Evolutionary conservation across 106 monocot species (phyloP), one percentile per base, ranked within the genome.

Genomic region (Xerophyta viscosa): DNA sequence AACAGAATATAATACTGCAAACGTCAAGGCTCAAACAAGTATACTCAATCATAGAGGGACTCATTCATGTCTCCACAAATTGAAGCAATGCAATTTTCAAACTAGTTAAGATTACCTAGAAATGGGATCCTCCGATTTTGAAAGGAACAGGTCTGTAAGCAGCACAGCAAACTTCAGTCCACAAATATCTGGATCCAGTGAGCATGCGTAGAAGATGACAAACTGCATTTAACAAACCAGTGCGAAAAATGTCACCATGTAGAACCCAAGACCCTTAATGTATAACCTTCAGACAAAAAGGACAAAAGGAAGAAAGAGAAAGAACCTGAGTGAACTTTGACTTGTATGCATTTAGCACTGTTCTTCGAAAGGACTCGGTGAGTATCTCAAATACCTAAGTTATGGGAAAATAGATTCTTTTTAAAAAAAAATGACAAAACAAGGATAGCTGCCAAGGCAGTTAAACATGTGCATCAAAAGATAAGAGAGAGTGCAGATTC

Each of bases 141-240:
- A 72, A 59, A 99, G 64, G 65, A 90, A 86, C 3, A 77, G 82
- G 46, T 90, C 86, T 24, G 36, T 65, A 52, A 99, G 82, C 24
- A 61, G 27, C 37, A 31, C 29, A 31, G 90, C 74, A 75, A 99
- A 99, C 50, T 61, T 62, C 8, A 48, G 17, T 21, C 86, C 98
- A 57, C 71, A 90, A 28, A 37, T 59, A 33, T 90, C 86, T 54
- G 89, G 90, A 65, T 99, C 80, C 74, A 99, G 58, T 20, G 98
- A 99, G 64, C 98, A 90, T 4, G 90, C 84, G 72, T 90, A 90
- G 57, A 99, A 99, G 69, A 99, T 70, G 28, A 90, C 33, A 74
- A 99, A 99, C 98, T 99, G 77, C 68, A 82, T 15, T 2, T 33
- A 33, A 5, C 5, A 33, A 33, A 33, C 10, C 33, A 33, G 33